Evolutionary conservation across 495 filamentous ascomycete species (phyloP), one percentile per base, ranked within the genome.

Genomic region (Penicillium paradoxum): DNA sequence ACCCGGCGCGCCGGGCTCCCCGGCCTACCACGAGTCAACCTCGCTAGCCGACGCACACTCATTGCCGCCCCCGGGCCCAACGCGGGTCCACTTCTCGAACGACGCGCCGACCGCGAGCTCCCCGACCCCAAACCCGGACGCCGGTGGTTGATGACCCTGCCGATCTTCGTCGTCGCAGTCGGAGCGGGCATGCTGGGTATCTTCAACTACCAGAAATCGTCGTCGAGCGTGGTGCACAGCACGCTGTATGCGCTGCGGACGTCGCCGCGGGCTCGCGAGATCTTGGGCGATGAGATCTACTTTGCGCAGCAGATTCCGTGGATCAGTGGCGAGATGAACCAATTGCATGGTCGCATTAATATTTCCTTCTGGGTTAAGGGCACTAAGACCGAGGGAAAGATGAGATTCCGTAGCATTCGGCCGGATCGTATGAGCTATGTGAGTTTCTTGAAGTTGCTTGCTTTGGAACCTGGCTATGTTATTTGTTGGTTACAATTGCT

Each of bases 161-260:
- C 84, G 4, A 64, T 85, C 38, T 87, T 86, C 63, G 57, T 77
- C 2, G 52, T 75, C 36, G 69, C 84, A 40, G 76, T 92, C 46
- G 80, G 80, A 29, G 74, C 74, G 17, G 84, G 83, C 45, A 83
- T 85, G 54, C 73, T 93, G 33, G 88, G 83, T 38, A 93, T 96
- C 67, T 97, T 98, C 85, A 98, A 98, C 76, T 97, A 98, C 79
- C 92, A 98, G 63, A 96, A 96, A 65, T 79, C 83, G 2, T 89
- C 87, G 2, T 87, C 82, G 15, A 86, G 86, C 47, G 83, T 97
- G 11, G 89, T 96, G 4, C 83, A 79, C 52, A 88, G 86, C 39
- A 92, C 89, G 6, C 79, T 98, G 2, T 98, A 97, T 75, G 86
- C 92, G 1, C 79, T 98, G 38, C 88, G 93, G 48, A 95, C 87